Conservation (phyloP, 2,329 filamentous ascomycete genomes). For the Blastomyces gilchristii region DNA sequence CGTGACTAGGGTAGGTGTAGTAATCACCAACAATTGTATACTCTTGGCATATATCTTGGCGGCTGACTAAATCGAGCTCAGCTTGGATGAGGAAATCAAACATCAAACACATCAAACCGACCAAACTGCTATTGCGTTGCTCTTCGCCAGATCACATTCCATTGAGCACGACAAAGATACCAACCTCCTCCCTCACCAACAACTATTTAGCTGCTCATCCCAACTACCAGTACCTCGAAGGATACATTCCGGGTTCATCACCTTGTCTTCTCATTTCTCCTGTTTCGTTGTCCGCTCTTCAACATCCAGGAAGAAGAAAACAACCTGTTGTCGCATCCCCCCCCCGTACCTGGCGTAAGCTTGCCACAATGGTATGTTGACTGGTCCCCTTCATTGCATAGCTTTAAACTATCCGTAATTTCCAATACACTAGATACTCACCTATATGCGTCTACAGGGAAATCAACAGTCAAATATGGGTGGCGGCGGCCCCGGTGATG, state of each 20-base stretch:
- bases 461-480: slow-evolving; percentile 72
- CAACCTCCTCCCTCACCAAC: background rate
- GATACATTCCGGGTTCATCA: background rate
- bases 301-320: background rate
- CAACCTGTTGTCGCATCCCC: background rate
- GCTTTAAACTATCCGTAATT: slow-evolving; percentile 6
- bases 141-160: too few relatives aligned
- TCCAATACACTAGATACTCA: slow-evolving; percentile 19
- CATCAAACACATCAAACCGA: too few relatives aligned
- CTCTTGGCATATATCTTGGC: too few relatives aligned
- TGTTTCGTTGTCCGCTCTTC: background rate
- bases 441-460: slow-evolving; percentile 27
- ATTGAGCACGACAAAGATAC: too few relatives aligned
- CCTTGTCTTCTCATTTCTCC: background rate
- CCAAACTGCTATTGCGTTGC: too few relatives aligned
- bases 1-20: too few relatives aligned
- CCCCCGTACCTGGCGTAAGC: slow-evolving; percentile 9
- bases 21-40: too few relatives aligned
- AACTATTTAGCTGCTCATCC: background rate
- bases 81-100: too few relatives aligned
- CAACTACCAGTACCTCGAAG: background rate
- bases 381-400: background rate
- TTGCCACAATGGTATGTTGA: slow-evolving; percentile 29
- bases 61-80: too few relatives aligned
- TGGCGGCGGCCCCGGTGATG: slow-evolving; percentile 59